Percentiles rank a stretch among this genome's conserved stretches.
phyloP scores from a whole-genome alignment of 305 asterid species.

The Fraxinus baroniana region DNA sequence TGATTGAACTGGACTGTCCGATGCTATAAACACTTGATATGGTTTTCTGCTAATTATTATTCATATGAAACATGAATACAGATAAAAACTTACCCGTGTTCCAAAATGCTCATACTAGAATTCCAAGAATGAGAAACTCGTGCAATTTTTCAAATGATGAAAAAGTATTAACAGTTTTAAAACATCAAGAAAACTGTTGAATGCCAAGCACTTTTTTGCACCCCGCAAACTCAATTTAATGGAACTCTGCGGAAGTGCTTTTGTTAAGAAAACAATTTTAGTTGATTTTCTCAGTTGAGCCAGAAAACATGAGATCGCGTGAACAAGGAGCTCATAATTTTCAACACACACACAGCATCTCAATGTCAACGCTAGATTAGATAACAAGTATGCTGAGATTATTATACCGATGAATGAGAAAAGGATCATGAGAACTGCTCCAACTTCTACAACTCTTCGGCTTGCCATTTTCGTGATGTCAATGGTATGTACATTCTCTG shows the following conservation, averaged over 20 bases:
- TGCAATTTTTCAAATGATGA: not conserved
- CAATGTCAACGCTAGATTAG: not conserved
- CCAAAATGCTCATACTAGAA: not conserved
- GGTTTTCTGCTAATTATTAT: not conserved
- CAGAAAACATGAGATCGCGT: not conserved
- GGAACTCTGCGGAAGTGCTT: not conserved
- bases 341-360: not conserved
- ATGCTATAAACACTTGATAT: not conserved
- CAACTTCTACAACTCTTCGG: conserved; percentile 70
- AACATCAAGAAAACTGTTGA: not conserved
- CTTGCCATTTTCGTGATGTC: conserved; percentile 73
- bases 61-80: not conserved
- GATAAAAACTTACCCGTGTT: not conserved
- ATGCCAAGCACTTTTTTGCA: not conserved
- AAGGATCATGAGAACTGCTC: conserved; percentile 76
- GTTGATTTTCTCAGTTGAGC: not conserved
- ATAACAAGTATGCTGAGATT: not conserved
- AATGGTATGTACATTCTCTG: conserved; percentile 83
- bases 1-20: not conserved
- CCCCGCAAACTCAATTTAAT: not conserved
- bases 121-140: not conserved
- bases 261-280: not conserved
- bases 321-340: not conserved
- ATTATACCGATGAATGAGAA: conserved; percentile 81
- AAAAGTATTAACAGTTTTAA: not conserved